These are phyloP conservation scores for Whalleya microplaca DNA, from an alignment of 2,329 filamentous ascomycete genomes.

Conservation along the genomic window DNA sequence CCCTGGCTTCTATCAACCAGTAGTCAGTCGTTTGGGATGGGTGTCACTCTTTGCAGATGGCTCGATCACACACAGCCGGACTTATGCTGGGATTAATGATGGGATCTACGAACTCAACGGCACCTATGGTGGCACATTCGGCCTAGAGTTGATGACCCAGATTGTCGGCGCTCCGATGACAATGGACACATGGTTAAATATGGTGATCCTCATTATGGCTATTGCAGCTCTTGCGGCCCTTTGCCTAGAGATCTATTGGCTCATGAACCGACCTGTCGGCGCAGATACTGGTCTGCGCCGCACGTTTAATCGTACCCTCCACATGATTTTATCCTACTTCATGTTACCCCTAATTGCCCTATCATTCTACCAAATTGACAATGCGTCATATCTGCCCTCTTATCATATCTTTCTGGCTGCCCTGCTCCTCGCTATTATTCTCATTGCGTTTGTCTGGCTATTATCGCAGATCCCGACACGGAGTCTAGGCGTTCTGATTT, in stretches of 20 bases:
- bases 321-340: slow-evolving; percentile 22
- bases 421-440: slow-evolving; percentile 6
- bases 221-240: slow-evolving; percentile 6
- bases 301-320: slow-evolving; percentile 6
- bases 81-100: slow-evolving; percentile 44
- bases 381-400: slow-evolving; percentile 10
- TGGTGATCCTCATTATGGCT: slow-evolving; percentile 57
- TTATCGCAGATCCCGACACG: slow-evolving; percentile 11
- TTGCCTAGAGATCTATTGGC: slow-evolving; percentile 5
- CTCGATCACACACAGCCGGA: slow-evolving; percentile 24
- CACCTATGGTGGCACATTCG: slow-evolving; percentile 57
- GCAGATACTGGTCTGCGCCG: slow-evolving; percentile 6
- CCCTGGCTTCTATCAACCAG: slow-evolving; percentile 74
- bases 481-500: slow-evolving; percentile 16
- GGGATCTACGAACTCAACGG: slow-evolving; percentile 70
- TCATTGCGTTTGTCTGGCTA: slow-evolving; percentile 15
- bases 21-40: slow-evolving; percentile 69
- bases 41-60: slow-evolving; percentile 59
- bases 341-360: slow-evolving; percentile 21
- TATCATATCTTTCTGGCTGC: slow-evolving; percentile 13
- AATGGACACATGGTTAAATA: slow-evolving; percentile 70
- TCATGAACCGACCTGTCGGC: background rate
- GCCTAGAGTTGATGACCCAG: slow-evolving; percentile 69
- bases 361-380: slow-evolving; percentile 19
- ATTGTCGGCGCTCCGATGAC: slow-evolving; percentile 66